These are phyloP conservation scores for Cercospora zeina DNA, from an alignment of 2,329 filamentous ascomycete genomes.

Conservation along the genomic window DNA sequence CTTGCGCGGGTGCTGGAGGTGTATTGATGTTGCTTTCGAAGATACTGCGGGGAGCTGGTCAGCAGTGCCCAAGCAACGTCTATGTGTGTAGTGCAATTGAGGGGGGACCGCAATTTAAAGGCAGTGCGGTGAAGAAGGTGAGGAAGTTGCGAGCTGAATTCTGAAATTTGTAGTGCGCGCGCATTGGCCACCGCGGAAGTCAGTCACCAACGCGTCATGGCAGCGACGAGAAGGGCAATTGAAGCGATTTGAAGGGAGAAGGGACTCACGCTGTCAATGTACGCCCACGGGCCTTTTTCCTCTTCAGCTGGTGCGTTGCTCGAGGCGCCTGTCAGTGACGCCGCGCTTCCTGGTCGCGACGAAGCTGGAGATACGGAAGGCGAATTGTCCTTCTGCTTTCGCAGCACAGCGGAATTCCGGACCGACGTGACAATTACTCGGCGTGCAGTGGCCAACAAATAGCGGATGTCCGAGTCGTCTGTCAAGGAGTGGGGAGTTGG, in stretches of 20 bases:
- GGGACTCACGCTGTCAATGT: conserved; percentile 1
- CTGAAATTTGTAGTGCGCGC: not conserved
- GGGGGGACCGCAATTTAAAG: not conserved
- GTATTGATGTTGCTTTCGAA: not conserved
- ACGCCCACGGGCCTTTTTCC: not conserved
- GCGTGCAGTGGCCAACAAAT: not conserved
- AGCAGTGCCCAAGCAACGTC: not conserved
- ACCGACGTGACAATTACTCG: not conserved
- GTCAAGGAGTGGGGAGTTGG: not conserved
- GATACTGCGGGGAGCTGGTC: not conserved
- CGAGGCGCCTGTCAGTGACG: not conserved
- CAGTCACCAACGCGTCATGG: not conserved
- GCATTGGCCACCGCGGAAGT: not conserved
- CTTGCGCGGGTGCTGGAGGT: not conserved
- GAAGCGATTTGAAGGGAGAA: not conserved
- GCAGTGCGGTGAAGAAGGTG: not conserved
- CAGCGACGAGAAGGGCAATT: not conserved
- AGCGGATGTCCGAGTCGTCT: not conserved
- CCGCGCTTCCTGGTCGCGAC: not conserved
- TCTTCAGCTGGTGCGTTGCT: not conserved
- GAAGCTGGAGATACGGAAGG: not conserved
- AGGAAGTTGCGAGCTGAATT: not conserved
- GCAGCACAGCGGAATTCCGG: not conserved
- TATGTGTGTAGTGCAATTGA: not conserved
- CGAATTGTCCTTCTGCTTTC: not conserved